phyloP scores from a whole-genome alignment of 352 stramenopile species.

The Blastocystis sp. region DNA sequence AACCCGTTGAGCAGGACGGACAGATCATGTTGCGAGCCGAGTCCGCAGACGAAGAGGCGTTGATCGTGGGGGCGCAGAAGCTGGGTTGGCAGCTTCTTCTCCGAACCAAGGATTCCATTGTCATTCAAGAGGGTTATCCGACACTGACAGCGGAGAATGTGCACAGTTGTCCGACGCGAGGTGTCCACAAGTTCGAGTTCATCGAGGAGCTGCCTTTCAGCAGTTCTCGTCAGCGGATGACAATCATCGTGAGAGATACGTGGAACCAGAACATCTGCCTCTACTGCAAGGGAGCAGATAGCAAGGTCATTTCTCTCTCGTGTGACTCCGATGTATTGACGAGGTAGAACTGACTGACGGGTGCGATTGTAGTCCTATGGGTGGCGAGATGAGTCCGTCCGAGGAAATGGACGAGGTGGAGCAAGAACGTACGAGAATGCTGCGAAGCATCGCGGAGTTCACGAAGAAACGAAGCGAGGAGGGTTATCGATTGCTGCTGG shows the following conservation, averaged over 20 bases:
- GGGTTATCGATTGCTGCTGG: slow-evolving; percentile 50
- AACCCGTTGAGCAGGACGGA: slow-evolving; percentile 42
- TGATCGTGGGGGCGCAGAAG: not conserved
- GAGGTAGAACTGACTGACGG: too few species aligned
- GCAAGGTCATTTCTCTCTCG: slow-evolving; percentile 9
- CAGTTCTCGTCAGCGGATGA: slow-evolving; percentile 49
- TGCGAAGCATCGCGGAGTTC: not conserved
- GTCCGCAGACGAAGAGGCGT: slow-evolving; percentile 45
- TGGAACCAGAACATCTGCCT: slow-evolving; percentile 42
- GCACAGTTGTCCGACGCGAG: not conserved
- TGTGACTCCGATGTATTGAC: slow-evolving; percentile 18
- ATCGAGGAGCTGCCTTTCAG: slow-evolving; percentile 26
- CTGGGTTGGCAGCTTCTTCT: slow-evolving; percentile 37
- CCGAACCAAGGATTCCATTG: slow-evolving; percentile 33
- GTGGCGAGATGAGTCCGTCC: not conserved
- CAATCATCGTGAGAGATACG: slow-evolving; percentile 16
- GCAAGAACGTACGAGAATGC: not conserved
- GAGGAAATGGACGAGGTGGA: slow-evolving; percentile 1
- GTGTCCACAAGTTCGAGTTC: slow-evolving; percentile 39
- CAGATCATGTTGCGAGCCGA: slow-evolving; percentile 24
- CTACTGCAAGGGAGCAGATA: slow-evolving; percentile 45
- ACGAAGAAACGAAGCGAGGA: not conserved
- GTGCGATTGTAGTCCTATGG: too few species aligned
- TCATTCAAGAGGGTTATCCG: slow-evolving; percentile 32
- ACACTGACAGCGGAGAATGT: not conserved